Conservation (phyloP, 345 rosid species). For the Stellera chamaejasme region DNA sequence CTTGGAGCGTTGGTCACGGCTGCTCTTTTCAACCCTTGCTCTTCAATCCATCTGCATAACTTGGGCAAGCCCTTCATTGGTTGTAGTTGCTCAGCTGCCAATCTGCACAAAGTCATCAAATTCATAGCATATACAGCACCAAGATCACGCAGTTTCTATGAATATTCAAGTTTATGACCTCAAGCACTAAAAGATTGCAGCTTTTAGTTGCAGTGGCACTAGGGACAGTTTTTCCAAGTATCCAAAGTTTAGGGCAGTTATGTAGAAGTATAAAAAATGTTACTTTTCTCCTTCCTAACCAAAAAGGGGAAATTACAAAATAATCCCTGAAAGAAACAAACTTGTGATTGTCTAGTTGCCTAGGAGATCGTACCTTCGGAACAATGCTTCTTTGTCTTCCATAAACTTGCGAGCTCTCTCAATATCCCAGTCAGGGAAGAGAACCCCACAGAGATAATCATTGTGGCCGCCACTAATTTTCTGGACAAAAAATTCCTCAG, state of each 20-base stretch:
- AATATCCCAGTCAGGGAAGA: conserved; percentile 19
- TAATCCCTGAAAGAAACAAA: no score
- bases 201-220: neutral
- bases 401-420: conserved; percentile 21
- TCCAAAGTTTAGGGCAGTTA: no score
- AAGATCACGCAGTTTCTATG: neutral
- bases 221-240: no score
- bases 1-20: conserved; percentile 40
- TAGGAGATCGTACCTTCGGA: conserved; percentile 16
- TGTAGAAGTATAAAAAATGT: no score
- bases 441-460: conserved; percentile 12
- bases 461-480: conserved; percentile 32
- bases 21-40: conserved; percentile 28
- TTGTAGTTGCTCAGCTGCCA: conserved; percentile 29
- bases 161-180: neutral
- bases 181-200: neutral
- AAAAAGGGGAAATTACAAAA: no score
- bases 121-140: neutral
- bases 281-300: no score
- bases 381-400: conserved; percentile 29
- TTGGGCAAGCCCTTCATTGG: conserved; percentile 26
- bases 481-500: conserved; percentile 28
- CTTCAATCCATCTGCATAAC: conserved; percentile 29
- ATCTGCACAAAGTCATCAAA: conserved; percentile 9
- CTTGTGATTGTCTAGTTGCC: no score